Conservation (phyloP, 805 yeast genomes). For the Millerago galiae region DNA sequence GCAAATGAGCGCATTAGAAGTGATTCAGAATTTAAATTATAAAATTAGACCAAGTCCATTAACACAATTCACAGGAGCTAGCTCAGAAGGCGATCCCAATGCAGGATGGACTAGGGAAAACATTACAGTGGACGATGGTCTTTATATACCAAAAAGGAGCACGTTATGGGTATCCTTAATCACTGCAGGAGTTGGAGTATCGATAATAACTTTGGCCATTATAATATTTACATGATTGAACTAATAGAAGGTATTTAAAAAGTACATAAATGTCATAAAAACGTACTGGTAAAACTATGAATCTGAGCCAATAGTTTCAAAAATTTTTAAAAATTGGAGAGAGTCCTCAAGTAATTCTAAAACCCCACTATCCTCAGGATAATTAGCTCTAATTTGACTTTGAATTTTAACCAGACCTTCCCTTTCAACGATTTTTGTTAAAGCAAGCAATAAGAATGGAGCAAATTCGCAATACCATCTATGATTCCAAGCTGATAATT, state of each 20-base stretch:
- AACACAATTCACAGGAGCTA: constrained; percentile 59
- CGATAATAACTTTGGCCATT: background rate
- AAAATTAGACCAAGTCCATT: constrained; percentile 47
- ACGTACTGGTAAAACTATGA: background rate
- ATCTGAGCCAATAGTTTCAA: constrained; percentile 11
- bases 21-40: constrained; percentile 36
- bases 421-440: constrained; percentile 58
- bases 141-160: constrained; percentile 39
- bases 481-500: constrained; percentile 93
- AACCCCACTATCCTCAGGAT: constrained; percentile 50
- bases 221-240: background rate
- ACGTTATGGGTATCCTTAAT: constrained; percentile 66
- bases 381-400: constrained; percentile 63
- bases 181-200: constrained; percentile 47
- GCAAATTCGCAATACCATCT: constrained; percentile 95
- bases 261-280: background rate
- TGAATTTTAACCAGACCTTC: constrained; percentile 77
- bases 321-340: constrained; percentile 36
- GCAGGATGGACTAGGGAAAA: constrained; percentile 42
- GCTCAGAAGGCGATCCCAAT: constrained; percentile 58
- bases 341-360: constrained; percentile 48
- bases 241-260: background rate
- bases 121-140: constrained; percentile 11
- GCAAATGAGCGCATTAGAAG: constrained; percentile 80
- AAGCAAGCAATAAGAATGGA: constrained; percentile 51